Conservation (phyloP, 1,284 basidiomycete genomes). For the Leccinum subatratum region DNA sequence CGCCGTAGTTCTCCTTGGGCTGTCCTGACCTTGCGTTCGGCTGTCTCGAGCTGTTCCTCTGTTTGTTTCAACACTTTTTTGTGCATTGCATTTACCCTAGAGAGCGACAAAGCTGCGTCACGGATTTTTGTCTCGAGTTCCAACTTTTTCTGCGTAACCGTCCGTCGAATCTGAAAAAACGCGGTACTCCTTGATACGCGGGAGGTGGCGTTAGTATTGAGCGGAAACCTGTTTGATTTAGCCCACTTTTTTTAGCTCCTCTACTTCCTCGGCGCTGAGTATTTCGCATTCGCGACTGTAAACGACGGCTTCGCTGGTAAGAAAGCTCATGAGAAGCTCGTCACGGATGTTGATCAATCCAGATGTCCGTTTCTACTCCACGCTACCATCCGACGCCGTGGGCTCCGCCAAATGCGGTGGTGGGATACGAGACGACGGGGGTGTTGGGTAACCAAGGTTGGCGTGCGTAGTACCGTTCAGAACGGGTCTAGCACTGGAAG, state of each 20-base stretch:
- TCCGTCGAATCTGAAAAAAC: slow-evolving; percentile 55
- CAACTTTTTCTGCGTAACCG: slow-evolving; percentile 64
- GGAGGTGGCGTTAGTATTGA: slow-evolving; percentile 2
- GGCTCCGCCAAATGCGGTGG: slow-evolving; percentile 25
- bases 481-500: slow-evolving; percentile 26
- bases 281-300: slow-evolving; percentile 74
- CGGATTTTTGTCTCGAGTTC: slow-evolving; percentile 75
- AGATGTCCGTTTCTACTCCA: slow-evolving; percentile 40
- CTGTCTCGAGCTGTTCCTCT: slow-evolving; percentile 64
- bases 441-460: slow-evolving; percentile 35
- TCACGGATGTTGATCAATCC: slow-evolving; percentile 55
- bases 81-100: slow-evolving; percentile 59
- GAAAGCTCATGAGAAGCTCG: slow-evolving; percentile 75
- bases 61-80: slow-evolving; percentile 61
- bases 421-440: slow-evolving; percentile 36
- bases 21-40: slow-evolving; percentile 61
- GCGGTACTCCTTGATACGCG: slow-evolving; percentile 56
- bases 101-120: slow-evolving; percentile 68
- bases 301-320: slow-evolving; percentile 83
- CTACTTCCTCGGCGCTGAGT: slow-evolving; percentile 80
- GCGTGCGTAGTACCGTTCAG: slow-evolving; percentile 17
- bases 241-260: slow-evolving; percentile 82
- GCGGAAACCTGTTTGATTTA: neutral
- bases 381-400: slow-evolving; percentile 33
- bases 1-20: slow-evolving; percentile 68